Percentiles rank a stretch among this genome's conserved stretches.
Conservation (phyloP, 345 rosid genomes). For the Carallia pectinifolia region DNA sequence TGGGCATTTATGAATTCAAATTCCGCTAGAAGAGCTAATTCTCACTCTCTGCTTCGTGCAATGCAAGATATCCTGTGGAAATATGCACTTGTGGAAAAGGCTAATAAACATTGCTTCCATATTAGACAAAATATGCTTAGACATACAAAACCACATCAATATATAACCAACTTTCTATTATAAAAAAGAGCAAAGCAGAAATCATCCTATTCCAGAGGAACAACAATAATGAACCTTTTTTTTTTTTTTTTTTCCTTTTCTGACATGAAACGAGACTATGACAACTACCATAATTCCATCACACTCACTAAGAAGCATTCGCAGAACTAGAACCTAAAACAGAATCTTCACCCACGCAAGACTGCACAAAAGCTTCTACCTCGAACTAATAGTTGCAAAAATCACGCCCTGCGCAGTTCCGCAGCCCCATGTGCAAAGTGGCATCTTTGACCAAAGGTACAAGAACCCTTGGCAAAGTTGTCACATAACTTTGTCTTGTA, state of each 20-base stretch:
- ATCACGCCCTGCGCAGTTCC: constrained; percentile 57
- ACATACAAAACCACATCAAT: too few species aligned
- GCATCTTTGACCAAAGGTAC: constrained; percentile 87
- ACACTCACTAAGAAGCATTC: constrained; percentile 10
- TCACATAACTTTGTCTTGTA: constrained; percentile 84
- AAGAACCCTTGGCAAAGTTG: constrained; percentile 68
- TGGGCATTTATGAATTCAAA: too few species aligned
- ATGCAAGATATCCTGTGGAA: too few species aligned
- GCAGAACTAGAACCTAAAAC: constrained; percentile 9
- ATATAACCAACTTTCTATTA: too few species aligned
- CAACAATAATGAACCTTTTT: too few species aligned
- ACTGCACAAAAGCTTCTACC: constrained; percentile 17
- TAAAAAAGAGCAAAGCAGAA: too few species aligned
- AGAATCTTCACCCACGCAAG: constrained; percentile 6
- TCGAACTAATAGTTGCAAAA: background rate
- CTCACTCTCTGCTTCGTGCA: too few species aligned
- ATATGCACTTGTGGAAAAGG: too few species aligned
- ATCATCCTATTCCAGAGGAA: too few species aligned
- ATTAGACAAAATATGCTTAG: too few species aligned
- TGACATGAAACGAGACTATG: background rate
- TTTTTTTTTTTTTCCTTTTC: background rate
- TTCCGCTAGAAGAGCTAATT: too few species aligned
- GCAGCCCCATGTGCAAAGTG: constrained; percentile 94
- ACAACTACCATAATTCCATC: background rate
- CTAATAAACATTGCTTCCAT: too few species aligned